Evolutionary conservation across 2,329 filamentous ascomycete genomes (phyloP), one percentile per base, ranked within the genome.

Genomic region (Knoxdaviesia proteae): DNA sequence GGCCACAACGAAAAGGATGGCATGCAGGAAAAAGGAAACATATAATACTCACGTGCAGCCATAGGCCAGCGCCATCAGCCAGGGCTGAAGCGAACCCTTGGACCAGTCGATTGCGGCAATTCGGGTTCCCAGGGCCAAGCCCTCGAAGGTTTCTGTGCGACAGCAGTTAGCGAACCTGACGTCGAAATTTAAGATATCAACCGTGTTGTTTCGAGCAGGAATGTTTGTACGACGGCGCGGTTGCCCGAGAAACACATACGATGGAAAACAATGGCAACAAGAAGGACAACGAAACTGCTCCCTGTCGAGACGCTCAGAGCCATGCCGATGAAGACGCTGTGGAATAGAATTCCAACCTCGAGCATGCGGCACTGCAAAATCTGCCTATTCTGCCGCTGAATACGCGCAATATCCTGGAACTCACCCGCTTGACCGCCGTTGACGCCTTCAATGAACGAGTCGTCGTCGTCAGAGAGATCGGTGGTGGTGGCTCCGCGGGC

Each of bases 241-340:
- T 20, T 42, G 32, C 6, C 11, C 31, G 7, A 30, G 5, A 8
- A 31, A 29, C 1, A 51, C 57, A 47, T 51, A 59, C 57, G 80
- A 52, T 88, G 82, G 57, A 87, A 87, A 42, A 71, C 69, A 50
- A 88, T 84, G 41, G 82, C 82, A 39, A 86, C 68, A 1, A 87
- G 67, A 45, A 88, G 74, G n/a, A 87, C 76, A 43, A 83, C 67
- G 52, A 88, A 88, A 5, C 78, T 72, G 6, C 77, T 75, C 1
- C 81, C 81, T 1, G 79, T 80, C 3, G 81, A 77, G 6, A 88
- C 81, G 33, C 78, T 83, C 37, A 88, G 67, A 4, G 82, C 80
- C 79, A 87, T 86, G 47, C 82, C 82, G 49, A 88, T 87, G 53
- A 88, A 88, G 47, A 87, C 66, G 53, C 75, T 81, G 59, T 84